Percentiles rank a stretch among this genome's conserved stretches.
Conservation (phyloP, 345 rosid genomes). For the Linum usitatissimum region DNA sequence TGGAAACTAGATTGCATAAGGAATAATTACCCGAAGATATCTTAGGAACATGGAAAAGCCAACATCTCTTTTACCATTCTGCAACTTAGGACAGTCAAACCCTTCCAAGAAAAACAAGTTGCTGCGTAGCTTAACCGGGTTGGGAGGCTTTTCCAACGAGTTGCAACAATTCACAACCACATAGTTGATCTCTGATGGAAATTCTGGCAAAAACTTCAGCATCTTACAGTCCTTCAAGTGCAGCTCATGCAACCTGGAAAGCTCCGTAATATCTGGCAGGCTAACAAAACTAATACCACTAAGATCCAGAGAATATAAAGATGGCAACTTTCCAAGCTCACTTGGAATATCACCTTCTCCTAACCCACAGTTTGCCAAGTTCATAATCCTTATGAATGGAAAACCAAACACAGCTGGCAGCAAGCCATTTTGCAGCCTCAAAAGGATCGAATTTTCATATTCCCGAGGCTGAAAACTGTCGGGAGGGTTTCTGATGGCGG, state of each 20-base stretch:
- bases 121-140: neutral
- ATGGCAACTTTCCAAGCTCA: neutral
- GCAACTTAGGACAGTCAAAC: neutral
- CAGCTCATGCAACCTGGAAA: conserved; percentile 4
- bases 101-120: neutral
- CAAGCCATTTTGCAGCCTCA: conserved; percentile 1
- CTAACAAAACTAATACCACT: neutral
- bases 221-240: conserved; percentile 13
- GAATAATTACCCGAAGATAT: neutral
- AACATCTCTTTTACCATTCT: neutral
- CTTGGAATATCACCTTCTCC: neutral
- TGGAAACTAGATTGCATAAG: neutral
- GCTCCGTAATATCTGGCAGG: conserved; percentile 16
- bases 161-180: neutral
- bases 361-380: neutral
- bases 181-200: conserved; percentile 14
- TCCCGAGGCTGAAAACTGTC: conserved; percentile 5
- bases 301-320: neutral
- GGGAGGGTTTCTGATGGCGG: conserved; percentile 2
- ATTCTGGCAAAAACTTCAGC: conserved; percentile 15
- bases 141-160: neutral
- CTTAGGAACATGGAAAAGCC: neutral
- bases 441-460: conserved; percentile 10
- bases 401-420: neutral
- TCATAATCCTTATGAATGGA: neutral